Percentiles rank a stretch among this genome's conserved stretches.
Conservation (phyloP, 495 filamentous ascomycete genomes). For the Wilcoxina mikolae region DNA sequence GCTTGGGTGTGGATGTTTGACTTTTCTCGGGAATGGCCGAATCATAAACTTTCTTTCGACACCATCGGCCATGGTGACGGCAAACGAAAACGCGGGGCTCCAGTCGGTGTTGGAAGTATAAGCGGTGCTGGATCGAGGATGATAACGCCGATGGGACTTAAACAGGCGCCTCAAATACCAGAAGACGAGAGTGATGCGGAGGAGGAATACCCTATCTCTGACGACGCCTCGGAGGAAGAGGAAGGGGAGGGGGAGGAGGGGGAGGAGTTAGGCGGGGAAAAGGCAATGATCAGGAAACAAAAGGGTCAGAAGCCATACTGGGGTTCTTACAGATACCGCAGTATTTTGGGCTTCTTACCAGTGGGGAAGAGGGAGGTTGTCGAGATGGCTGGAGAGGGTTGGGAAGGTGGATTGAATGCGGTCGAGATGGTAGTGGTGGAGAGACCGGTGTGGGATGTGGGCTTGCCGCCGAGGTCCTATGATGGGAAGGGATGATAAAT, state of each 20-base stretch:
- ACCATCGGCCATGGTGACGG: slow-evolving; percentile 9
- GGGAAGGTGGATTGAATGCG: slow-evolving; percentile 4
- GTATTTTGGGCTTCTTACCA: slow-evolving; percentile 75
- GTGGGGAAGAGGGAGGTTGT: slow-evolving; percentile 34
- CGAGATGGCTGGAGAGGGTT: slow-evolving; percentile 25
- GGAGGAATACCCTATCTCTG: slow-evolving; percentile 29
- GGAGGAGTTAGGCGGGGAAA: too few relatives aligned
- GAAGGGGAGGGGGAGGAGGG: slow-evolving; percentile 34
- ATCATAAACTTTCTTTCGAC: slow-evolving; percentile 23
- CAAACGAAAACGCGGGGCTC: slow-evolving; percentile 27
- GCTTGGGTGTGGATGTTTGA: slow-evolving; percentile 92
- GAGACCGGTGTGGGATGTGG: slow-evolving; percentile 69
- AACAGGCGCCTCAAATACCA: slow-evolving; percentile 41
- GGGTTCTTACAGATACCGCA: slow-evolving; percentile 79
- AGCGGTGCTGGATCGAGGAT: slow-evolving; percentile 33
- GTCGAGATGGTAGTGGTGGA: slow-evolving; percentile 33
- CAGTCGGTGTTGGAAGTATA: slow-evolving; percentile 14
- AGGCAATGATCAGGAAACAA: slow-evolving; percentile 31
- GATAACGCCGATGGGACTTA: slow-evolving; percentile 26
- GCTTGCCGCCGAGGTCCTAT: slow-evolving; percentile 58
- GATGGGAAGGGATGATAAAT: slow-evolving; percentile 17
- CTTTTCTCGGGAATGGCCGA: slow-evolving; percentile 52
- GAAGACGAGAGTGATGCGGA: slow-evolving; percentile 46
- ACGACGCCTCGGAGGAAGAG: slow-evolving; percentile 31
- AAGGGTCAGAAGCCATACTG: slow-evolving; percentile 39